Base-by-base conservation (phyloP, 1,139 yeast species). In the Blastobotrys petasosporus region DNA sequence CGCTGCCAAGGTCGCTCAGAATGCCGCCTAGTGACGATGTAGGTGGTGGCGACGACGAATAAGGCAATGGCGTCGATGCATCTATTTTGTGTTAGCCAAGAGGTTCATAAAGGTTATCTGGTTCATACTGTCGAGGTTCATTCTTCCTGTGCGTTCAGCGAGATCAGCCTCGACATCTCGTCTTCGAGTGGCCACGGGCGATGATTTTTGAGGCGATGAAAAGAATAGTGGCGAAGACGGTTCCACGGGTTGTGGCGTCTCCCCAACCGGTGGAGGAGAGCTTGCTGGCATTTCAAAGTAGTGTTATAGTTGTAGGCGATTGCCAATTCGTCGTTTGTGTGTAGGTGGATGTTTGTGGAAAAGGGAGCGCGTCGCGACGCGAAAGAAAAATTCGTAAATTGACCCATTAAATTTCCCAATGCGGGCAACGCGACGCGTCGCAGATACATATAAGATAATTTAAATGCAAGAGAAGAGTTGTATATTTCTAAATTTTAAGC, bases 181-280 rank as follows among this genome's bases (percentile, higher is more conserved):
- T 10, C 70, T 70, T 1, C 70, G 65, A 10, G 69, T 62, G 28
- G 64, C 61, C 29, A 31, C 25, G 25, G 4, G 25, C 4, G 25
- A 7, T 20, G 25, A 7, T 20, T 20, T 32, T 1, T 34, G 10
- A 12, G 68, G 72, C 8, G 79, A 75, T 17, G 78, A 77, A 59
- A 80, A 75, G 59, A 82, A 80, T 50, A 82, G 71, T 30, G 87
- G 87, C 20, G 87, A 81, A 10, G 85, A 79, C 7, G 82, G 39
- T 10, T 44, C 47, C 15, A 45, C 49, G n/a, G 17, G 10, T 17
- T 17, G 39, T 33, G 42, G 39, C 13, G 39, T 29, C n/a, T 17
- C 8, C 7, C 23, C 12, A 10, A 33, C 33, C 13, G 45, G 35
- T 16, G 23, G 37, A 7, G 28, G 43, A 17, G 44, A 16, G 40